Base-by-base conservation (phyloP, 2,329 filamentous ascomycete genomes). In the Trichoderma sp. region DNA sequence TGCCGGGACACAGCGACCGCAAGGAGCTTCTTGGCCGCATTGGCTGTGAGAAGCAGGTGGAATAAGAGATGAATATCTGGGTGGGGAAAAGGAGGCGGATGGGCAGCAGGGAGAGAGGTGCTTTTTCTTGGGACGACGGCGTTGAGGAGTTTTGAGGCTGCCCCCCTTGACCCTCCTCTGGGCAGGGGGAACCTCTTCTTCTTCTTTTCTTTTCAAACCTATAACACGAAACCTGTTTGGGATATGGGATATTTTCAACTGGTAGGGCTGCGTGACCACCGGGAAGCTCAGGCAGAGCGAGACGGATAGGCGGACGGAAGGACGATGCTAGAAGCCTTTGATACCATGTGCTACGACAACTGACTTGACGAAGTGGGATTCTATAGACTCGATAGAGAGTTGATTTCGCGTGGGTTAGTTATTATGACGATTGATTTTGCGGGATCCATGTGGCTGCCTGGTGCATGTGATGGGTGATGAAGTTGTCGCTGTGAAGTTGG, bases 21-120 rank as follows among this genome's bases (percentile, higher is more conserved):
- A 95, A 94, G 82, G 92, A 94, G 77, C 82, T 95, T 71, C 83
- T 95, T 64, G 91, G 91, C 53, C 84, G 92, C 64, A 95, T 95
- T 74, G 92, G 92, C 58, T 95, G 92, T 77, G 91, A 93, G 78
- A 93, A 93, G 83, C 90, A 88, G 75, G 83, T 87, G 66, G 85
- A 88, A 22, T 80, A 73, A 74, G 59, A 19, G 42, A 22, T 19
- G 42, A 48, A 57, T 35, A 39, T n/a, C 54, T 39, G 52, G 67
- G 15, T 34, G 10, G 19, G 34, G 19, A 48, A 27, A 34, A 17
- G 17, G 13, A 15, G 45, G 45, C 25, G 22, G 29, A 52, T 15
- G 29, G 52, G 52, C 52, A 32, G 32, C 22, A 37, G 25, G 19
- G 10, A 58, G 37, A 45, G n/a, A 27, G n/a, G 34, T 52, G 22